Percentiles rank a stretch among this genome's conserved stretches.
These are phyloP conservation scores for Stephanodiscus triporus DNA, from an alignment of 108 stramenopile genomes.

Conservation along the genomic window DNA sequence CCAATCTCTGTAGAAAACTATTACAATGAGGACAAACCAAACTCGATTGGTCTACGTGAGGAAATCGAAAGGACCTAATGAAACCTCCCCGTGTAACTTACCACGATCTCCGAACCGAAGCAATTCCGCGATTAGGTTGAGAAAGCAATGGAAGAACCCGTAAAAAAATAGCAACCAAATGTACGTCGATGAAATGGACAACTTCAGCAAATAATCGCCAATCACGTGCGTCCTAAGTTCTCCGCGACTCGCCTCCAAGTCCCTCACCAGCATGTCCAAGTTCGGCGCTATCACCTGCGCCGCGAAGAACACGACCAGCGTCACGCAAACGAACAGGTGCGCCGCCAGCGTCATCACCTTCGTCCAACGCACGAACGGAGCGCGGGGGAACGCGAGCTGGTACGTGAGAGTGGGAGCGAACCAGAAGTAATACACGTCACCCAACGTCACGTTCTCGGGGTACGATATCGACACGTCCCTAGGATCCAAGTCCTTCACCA, in stretches of 20 bases:
- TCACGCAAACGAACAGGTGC: constrained; percentile 55
- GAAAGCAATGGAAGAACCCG: constrained; percentile 86
- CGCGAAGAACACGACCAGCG: constrained; percentile 62
- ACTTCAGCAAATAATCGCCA: constrained; percentile 75
- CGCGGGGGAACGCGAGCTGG: constrained; percentile 81
- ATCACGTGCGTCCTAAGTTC: constrained; percentile 52
- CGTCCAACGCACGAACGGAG: constrained; percentile 50
- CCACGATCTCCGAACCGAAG: constrained; percentile 91
- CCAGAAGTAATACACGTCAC: constrained; percentile 88
- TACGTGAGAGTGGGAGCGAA: constrained; percentile 87
- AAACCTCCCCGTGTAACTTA: not conserved
- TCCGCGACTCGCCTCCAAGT: constrained; percentile 64
- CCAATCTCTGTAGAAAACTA: constrained; percentile 81
- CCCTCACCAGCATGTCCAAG: constrained; percentile 58
- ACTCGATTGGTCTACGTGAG: not conserved
- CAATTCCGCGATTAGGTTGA: constrained; percentile 92
- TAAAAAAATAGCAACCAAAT: constrained; percentile 94
- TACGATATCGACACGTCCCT: constrained; percentile 51
- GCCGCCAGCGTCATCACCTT: constrained; percentile 57
- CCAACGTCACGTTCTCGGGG: constrained; percentile 73
- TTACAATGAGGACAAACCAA: not conserved
- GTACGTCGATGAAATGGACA: constrained; percentile 86
- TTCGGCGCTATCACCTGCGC: constrained; percentile 75
- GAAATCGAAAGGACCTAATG: not conserved
- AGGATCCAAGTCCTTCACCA: constrained; percentile 70